phyloP scores from a whole-genome alignment of 2,329 filamentous ascomycete species.

The Neodidymelliopsis sp. region DNA sequence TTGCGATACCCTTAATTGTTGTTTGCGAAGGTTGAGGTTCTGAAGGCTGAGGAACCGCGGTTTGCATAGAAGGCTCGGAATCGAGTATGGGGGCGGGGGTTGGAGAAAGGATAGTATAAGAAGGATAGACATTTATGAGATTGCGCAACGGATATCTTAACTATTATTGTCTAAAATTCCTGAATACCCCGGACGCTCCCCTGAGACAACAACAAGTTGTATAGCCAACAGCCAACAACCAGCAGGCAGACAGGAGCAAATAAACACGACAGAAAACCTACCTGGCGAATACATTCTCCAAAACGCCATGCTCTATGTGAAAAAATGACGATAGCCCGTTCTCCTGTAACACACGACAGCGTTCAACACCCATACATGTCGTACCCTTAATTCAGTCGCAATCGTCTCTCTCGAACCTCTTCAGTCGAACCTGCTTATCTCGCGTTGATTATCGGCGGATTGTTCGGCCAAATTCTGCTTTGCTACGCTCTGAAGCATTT shows the following conservation, averaged over 20 bases:
- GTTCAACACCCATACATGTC: neutral
- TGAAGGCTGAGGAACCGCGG: neutral
- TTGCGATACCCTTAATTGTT: constrained; percentile 10
- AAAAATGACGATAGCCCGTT: too few relatives aligned
- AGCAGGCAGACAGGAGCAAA: too few relatives aligned
- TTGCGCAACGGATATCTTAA: constrained; percentile 8
- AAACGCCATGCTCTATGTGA: constrained; percentile 4
- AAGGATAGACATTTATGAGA: constrained; percentile 7
- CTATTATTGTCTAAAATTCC: neutral
- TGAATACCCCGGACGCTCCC: neutral
- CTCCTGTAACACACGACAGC: too few relatives aligned
- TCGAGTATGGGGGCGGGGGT: too few relatives aligned
- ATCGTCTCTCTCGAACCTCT: neutral
- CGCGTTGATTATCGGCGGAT: constrained; percentile 70
- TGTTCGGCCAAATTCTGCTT: constrained; percentile 69
- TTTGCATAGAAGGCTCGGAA: too few relatives aligned
- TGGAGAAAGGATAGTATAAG: neutral
- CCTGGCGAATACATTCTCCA: neutral
- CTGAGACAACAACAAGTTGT: too few relatives aligned
- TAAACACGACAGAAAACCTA: too few relatives aligned
- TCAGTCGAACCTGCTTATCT: constrained; percentile 66
- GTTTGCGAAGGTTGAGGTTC: neutral
- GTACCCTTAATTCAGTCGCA: neutral
- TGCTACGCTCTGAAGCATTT: constrained; percentile 73
- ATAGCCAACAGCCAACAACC: too few relatives aligned